Base-by-base conservation (phyloP, 345 rosid species). In the Ceriops decandra region DNA sequence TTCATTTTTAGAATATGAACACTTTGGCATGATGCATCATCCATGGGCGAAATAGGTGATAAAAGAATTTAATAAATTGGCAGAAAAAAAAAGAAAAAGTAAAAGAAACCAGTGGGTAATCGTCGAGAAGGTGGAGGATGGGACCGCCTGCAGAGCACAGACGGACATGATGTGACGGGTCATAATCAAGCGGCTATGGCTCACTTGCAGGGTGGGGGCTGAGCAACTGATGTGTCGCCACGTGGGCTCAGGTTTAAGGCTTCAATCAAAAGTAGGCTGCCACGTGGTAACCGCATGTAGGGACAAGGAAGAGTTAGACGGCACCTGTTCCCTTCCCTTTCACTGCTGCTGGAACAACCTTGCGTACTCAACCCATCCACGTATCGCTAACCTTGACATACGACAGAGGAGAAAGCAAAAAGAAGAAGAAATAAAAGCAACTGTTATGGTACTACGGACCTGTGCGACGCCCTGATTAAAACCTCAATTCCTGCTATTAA, bases 91-190 rank as follows among this genome's bases (percentile, higher is more conserved):
- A 28, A 3, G 24, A 24, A 33, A 33, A 33, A 33, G 9, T 7
- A 7, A 33, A 7, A 33, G 36, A 33, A 33, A 7, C 8, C 2
- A 33, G 36, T 7, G 7, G 36, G 36, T 33, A 33, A 33, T 33
- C 9, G 36, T 33, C 7, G 42, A 5, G 49, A n/a, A 31, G 46
- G 47, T 61, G 26, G 7, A 60, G 65, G n/a, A 67, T 71, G 80
- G 83, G 85, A 70, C 83, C 82, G 65, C 70, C 77, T 73, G 80
- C 72, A 62, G 58, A 32, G 24, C 42, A 79, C 67, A 22, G 78
- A 66, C 68, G 77, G 74, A 69, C 62, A 62, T 72, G 85, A 81
- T 77, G 84, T 70, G 85, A 85, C 62, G 67, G 62, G 74, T 79
- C 79, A 57, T 22, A 66, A 83, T 85, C 82, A 60, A 66, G 67